Percentiles rank a stretch among this genome's conserved stretches.
Evolutionary conservation across 495 filamentous ascomycete species (phyloP).

Genomic region (Pseudevernia furfuracea): DNA sequence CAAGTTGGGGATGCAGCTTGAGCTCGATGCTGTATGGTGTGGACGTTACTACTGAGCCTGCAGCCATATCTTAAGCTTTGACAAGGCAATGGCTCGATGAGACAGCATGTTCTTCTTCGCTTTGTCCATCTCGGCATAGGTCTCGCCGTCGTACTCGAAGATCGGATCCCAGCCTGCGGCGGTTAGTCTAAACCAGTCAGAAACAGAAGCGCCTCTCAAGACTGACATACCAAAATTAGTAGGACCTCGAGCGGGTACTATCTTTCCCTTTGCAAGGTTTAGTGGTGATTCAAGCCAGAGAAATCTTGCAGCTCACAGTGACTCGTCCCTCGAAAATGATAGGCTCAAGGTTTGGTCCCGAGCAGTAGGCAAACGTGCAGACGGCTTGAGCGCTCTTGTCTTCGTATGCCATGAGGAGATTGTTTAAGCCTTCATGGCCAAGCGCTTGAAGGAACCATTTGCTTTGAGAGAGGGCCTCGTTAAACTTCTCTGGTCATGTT

Average conservation of each 20-base stretch:
- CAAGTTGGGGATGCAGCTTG: conserved; percentile 21
- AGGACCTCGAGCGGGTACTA: conserved; percentile 69
- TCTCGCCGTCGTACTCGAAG: conserved; percentile 90
- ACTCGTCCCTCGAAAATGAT: conserved; percentile 90
- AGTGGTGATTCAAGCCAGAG: conserved; percentile 3
- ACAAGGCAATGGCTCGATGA: conserved; percentile 77
- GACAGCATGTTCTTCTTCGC: conserved; percentile 86
- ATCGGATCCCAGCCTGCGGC: conserved; percentile 82
- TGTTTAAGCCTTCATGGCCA: conserved; percentile 79
- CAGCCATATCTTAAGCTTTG: conserved; percentile 80
- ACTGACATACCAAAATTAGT: conserved; percentile 65
- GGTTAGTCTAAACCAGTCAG: neutral
- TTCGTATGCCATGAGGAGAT: conserved; percentile 79
- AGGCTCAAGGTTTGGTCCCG: conserved; percentile 75
- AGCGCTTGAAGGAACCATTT: conserved; percentile 87
- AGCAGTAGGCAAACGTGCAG: conserved; percentile 89
- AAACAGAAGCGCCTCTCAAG: neutral
- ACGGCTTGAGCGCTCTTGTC: conserved; percentile 88
- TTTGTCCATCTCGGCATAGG: conserved; percentile 97
- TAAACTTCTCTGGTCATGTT: neutral
- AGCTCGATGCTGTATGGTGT: neutral
- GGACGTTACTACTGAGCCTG: conserved; percentile 10
- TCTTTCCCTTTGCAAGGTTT: conserved; percentile 48
- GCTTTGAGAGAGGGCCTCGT: conserved; percentile 34
- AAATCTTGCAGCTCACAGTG: conserved; percentile 32